phyloP scores from a whole-genome alignment of 1,284 basidiomycete genomes.

The Golubevia sp. region DNA sequence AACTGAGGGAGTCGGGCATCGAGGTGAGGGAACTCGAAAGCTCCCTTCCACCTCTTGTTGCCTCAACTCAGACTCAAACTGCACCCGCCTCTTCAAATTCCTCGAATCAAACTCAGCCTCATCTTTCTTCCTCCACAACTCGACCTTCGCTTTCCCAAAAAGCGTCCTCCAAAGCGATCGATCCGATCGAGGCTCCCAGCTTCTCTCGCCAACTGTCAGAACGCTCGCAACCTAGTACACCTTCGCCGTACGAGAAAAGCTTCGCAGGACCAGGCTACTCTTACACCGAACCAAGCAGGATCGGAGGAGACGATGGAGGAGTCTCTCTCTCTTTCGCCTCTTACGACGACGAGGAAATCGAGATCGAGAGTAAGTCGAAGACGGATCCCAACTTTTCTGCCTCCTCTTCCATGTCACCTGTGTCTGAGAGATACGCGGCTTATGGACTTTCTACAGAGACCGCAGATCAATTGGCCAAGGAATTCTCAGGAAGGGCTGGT shows the following conservation, averaged over 20 bases:
- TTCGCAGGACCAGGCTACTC: neutral
- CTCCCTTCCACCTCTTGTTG: conserved; percentile 38
- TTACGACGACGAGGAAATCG: conserved; percentile 25
- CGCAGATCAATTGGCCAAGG: neutral
- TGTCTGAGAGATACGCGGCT: neutral
- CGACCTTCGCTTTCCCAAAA: neutral
- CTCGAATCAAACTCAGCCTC: neutral
- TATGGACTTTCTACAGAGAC: neutral
- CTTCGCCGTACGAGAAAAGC: neutral
- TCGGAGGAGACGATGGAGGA: neutral
- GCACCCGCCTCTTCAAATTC: neutral
- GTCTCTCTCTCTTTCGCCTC: conserved; percentile 40
- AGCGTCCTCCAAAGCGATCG: neutral
- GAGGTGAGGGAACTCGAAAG: conserved; percentile 46
- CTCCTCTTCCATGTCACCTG: neutral
- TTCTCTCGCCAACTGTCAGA: neutral
- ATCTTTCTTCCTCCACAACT: neutral
- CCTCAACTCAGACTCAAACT: neutral
- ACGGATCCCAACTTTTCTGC: neutral
- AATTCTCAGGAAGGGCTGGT: neutral
- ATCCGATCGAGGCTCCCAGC: neutral
- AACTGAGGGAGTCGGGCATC: conserved; percentile 44
- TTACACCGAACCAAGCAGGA: neutral
- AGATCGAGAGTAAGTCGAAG: neutral
- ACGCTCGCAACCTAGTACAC: neutral